phyloP scores from a whole-genome alignment of 768 basidiomycete genomes.

The Trametes punicea region DNA sequence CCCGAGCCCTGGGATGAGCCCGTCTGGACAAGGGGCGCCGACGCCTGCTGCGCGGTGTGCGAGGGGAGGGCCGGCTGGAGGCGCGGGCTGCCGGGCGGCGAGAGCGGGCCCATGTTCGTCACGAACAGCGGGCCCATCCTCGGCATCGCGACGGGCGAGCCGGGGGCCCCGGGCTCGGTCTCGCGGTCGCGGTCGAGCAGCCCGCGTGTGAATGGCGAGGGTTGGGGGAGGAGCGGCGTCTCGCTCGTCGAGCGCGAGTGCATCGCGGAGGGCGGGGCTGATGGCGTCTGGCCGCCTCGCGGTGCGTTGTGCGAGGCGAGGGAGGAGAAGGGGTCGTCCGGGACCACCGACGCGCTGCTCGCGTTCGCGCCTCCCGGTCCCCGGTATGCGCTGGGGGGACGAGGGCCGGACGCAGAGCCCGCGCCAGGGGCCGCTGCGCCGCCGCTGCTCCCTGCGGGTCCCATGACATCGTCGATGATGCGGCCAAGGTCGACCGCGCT shows the following conservation, averaged over 20 bases:
- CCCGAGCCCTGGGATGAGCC: background rate
- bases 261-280: background rate
- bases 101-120: slow-evolving; percentile 23
- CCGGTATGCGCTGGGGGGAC: slow-evolving; percentile 3
- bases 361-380: background rate
- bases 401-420: background rate
- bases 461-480: slow-evolving; percentile 32
- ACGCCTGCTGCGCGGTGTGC: slow-evolving; percentile 1
- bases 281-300: background rate
- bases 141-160: slow-evolving; percentile 15
- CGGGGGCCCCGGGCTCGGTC: slow-evolving; percentile 5
- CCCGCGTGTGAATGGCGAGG: background rate
- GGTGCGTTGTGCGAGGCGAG: background rate
- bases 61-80: background rate
- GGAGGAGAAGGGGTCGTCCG: slow-evolving; percentile 17
- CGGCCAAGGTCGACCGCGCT: slow-evolving; percentile 25
- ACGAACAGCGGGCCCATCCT: slow-evolving; percentile 21
- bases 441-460: slow-evolving; percentile 5
- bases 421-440: background rate
- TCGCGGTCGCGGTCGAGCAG: slow-evolving; percentile 2
- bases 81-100: slow-evolving; percentile 9
- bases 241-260: slow-evolving; percentile 22
- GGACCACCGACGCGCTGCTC: slow-evolving; percentile 6
- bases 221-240: slow-evolving; percentile 11
- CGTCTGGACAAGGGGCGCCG: background rate